Percentiles rank a stretch among this genome's conserved stretches.
Conservation (phyloP, 768 basidiomycete species). For the Cubamyces sp. region DNA sequence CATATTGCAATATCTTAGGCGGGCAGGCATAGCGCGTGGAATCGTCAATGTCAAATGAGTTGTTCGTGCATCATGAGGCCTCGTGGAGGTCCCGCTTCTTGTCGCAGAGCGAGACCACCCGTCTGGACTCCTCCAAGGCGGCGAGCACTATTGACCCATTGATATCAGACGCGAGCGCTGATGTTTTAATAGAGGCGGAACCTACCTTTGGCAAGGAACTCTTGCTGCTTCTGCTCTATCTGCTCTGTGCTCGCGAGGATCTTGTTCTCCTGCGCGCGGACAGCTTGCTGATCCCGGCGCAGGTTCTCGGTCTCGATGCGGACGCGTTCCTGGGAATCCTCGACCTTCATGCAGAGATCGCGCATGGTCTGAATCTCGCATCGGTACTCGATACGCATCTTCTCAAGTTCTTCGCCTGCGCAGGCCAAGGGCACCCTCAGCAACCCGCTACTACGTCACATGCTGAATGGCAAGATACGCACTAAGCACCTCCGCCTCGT, state of each 20-base stretch:
- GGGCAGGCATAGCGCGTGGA: background rate
- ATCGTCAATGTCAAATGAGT: no score
- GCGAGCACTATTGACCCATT: slow-evolving; percentile 39
- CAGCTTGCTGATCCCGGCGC: slow-evolving; percentile 44
- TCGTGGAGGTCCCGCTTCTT: slow-evolving; percentile 45
- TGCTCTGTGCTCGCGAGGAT: slow-evolving; percentile 43
- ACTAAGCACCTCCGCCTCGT: slow-evolving; percentile 47
- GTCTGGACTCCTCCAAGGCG: slow-evolving; percentile 49
- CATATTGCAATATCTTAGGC: background rate
- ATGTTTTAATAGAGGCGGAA: background rate
- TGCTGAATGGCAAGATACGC: slow-evolving; percentile 20
- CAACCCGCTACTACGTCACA: slow-evolving; percentile 39
- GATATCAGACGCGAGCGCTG: background rate
- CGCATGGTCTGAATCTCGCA: slow-evolving; percentile 67
- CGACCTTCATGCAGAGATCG: slow-evolving; percentile 57
- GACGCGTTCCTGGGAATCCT: slow-evolving; percentile 43
- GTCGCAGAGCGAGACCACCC: slow-evolving; percentile 48
- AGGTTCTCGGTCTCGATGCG: slow-evolving; percentile 45
- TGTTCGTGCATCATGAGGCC: background rate
- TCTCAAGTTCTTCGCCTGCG: slow-evolving; percentile 62
- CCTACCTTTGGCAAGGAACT: slow-evolving; percentile 48
- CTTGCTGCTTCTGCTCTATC: slow-evolving; percentile 45
- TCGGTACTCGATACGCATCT: slow-evolving; percentile 57
- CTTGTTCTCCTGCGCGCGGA: slow-evolving; percentile 46
- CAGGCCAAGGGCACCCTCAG: background rate